phyloP scores from a whole-genome alignment of 106 monocot genomes.

The Platanthera guangdongensis region DNA sequence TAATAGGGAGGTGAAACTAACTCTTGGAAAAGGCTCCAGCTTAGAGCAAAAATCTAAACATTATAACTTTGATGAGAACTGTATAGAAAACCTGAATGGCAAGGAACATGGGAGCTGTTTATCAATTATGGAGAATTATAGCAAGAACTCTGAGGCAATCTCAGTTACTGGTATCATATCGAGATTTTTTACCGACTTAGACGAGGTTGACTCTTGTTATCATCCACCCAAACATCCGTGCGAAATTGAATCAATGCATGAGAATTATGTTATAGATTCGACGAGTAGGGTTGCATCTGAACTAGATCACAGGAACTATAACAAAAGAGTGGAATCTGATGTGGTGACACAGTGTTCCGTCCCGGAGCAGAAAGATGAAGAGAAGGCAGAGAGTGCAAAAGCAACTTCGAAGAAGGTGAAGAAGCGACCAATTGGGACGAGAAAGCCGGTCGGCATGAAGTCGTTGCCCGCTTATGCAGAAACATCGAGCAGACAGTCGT shows the following conservation, averaged over 20 bases:
- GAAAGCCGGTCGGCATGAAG: neutral
- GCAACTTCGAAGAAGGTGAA: neutral
- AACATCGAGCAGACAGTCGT: neutral
- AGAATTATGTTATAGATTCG: neutral
- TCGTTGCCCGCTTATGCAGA: neutral
- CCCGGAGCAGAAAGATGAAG: neutral
- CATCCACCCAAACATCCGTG: neutral
- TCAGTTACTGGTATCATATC: constrained; percentile 36
- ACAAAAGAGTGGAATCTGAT: neutral
- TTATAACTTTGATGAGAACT: too few species aligned
- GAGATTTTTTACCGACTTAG: constrained; percentile 30
- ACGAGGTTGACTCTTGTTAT: constrained; percentile 18
- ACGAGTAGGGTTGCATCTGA: neutral
- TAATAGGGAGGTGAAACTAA: neutral
- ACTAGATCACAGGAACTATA: neutral
- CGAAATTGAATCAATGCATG: neutral
- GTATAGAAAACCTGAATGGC: neutral
- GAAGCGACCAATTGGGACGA: constrained; percentile 2
- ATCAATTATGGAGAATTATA: neutral
- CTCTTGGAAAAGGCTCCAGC: neutral
- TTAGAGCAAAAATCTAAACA: neutral
- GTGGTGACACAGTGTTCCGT: neutral
- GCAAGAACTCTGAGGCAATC: constrained; percentile 6
- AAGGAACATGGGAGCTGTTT: neutral
- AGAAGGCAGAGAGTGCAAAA: neutral